Conservation (phyloP, 768 basidiomycete genomes). For the Ephemerocybe angulata region DNA sequence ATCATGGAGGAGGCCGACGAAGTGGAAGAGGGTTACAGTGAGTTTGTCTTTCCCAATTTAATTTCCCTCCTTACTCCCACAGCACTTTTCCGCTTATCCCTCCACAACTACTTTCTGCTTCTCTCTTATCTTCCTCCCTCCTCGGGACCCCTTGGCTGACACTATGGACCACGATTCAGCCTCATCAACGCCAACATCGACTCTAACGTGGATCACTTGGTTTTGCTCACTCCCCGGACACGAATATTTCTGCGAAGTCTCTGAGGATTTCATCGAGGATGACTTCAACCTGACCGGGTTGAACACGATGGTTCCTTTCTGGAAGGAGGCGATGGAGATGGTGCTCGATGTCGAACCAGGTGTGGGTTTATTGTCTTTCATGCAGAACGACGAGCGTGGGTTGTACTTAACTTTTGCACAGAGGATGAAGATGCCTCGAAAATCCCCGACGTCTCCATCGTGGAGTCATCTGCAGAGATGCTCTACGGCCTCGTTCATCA, state of each 20-base stretch:
- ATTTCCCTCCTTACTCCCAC: slow-evolving; percentile 15
- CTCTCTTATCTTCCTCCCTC: slow-evolving; percentile 11
- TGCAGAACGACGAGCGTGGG: neutral
- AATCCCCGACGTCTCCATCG: slow-evolving; percentile 98
- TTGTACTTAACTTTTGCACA: slow-evolving; percentile 19
- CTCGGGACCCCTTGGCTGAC: slow-evolving; percentile 10
- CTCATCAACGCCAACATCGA: slow-evolving; percentile 87
- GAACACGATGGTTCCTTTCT: slow-evolving; percentile 95
- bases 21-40: slow-evolving; percentile 76
- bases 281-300: slow-evolving; percentile 98
- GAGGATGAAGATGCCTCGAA: slow-evolving; percentile 89
- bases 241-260: slow-evolving; percentile 97
- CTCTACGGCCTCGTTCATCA: slow-evolving; percentile 98
- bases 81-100: slow-evolving; percentile 9
- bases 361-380: slow-evolving; percentile 38
- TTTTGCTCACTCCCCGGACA: slow-evolving; percentile 93
- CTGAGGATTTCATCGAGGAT: slow-evolving; percentile 99
- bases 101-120: slow-evolving; percentile 12
- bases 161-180: slow-evolving; percentile 44
- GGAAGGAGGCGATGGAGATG: slow-evolving; percentile 99
- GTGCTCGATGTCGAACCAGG: slow-evolving; percentile 98
- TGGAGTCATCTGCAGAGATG: slow-evolving; percentile 96
- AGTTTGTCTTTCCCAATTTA: slow-evolving; percentile 36
- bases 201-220: slow-evolving; percentile 94
- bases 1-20: slow-evolving; percentile 82